phyloP scores from a whole-genome alignment of 2,329 filamentous ascomycete genomes.

The Pseudogymnoascus sp. region DNA sequence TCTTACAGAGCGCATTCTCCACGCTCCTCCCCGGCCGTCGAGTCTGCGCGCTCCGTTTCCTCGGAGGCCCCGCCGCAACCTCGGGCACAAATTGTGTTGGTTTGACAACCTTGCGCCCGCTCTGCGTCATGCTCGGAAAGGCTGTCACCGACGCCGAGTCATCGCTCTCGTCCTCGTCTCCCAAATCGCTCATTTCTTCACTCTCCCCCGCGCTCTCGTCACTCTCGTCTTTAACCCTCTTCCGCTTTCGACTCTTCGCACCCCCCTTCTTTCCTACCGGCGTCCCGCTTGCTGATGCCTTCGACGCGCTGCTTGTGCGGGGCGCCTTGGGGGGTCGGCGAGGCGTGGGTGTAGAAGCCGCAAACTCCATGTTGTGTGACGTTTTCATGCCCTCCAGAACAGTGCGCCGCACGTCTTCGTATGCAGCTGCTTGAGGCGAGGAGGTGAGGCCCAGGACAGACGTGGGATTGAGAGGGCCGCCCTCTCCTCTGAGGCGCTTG shows the following conservation, averaged over 20 bases:
- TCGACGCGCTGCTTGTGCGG: slow-evolving; percentile 12
- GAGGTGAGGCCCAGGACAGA: background rate
- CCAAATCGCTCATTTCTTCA: slow-evolving; percentile 27
- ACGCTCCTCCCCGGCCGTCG: slow-evolving; percentile 38
- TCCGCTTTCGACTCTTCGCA: slow-evolving; percentile 22
- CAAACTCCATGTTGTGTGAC: slow-evolving; percentile 28
- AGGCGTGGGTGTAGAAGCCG: slow-evolving; percentile 11
- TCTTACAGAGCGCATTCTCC: slow-evolving; percentile 59
- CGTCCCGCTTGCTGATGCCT: slow-evolving; percentile 15
- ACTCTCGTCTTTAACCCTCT: slow-evolving; percentile 23
- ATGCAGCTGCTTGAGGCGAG: slow-evolving; percentile 21
- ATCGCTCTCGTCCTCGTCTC: slow-evolving; percentile 31
- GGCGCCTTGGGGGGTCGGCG: slow-evolving; percentile 15
- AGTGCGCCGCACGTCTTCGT: slow-evolving; percentile 30
- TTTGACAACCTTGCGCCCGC: slow-evolving; percentile 64
- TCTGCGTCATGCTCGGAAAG: slow-evolving; percentile 63
- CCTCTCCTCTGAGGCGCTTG: slow-evolving; percentile 26
- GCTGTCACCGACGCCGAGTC: slow-evolving; percentile 42
- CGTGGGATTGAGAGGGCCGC: slow-evolving; percentile 15
- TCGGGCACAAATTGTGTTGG: slow-evolving; percentile 56
- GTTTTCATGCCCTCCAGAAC: slow-evolving; percentile 31
- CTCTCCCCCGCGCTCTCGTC: slow-evolving; percentile 25
- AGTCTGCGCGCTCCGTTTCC: slow-evolving; percentile 42
- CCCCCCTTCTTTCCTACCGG: slow-evolving; percentile 11
- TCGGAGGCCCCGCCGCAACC: slow-evolving; percentile 36